A percentile compares a stretch with the other conserved stretches of the same genome.
phyloP scores from a whole-genome alignment of 495 filamentous ascomycete genomes.

The Lasiosphaeria ovina region DNA sequence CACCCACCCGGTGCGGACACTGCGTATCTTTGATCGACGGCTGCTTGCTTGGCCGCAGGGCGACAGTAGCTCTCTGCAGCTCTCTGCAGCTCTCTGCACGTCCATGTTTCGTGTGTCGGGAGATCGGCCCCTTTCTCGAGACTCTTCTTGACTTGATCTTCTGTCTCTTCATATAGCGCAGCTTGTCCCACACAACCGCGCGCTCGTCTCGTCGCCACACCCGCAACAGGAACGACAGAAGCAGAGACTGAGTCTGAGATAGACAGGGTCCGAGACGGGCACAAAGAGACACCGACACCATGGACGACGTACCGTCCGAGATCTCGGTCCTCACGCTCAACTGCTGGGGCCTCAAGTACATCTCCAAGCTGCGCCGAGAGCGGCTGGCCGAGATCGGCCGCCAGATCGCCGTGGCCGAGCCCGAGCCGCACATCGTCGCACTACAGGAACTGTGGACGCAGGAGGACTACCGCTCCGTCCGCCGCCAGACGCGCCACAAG shows the following conservation, averaged over 20 bases:
- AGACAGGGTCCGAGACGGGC: too few species aligned
- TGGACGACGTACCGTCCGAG: conserved; percentile 43
- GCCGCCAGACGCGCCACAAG: conserved; percentile 66
- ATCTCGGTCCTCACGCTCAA: conserved; percentile 85
- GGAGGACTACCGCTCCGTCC: conserved; percentile 82
- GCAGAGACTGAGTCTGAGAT: neutral
- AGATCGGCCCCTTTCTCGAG: too few species aligned
- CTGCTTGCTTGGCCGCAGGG: too few species aligned
- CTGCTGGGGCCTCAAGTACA: conserved; percentile 92
- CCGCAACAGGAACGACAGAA: neutral
- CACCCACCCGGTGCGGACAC: too few species aligned
- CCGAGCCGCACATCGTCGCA: conserved; percentile 80
- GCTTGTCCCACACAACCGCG: too few species aligned
- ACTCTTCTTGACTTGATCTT: too few species aligned
- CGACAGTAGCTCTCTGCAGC: too few species aligned
- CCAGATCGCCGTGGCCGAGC: conserved; percentile 62
- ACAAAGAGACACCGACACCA: conserved; percentile 13
- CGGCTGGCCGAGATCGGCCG: conserved; percentile 82
- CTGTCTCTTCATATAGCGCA: too few species aligned
- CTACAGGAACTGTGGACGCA: conserved; percentile 96
- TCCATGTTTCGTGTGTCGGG: too few species aligned
- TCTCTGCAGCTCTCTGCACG: too few species aligned
- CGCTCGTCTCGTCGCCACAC: too few species aligned
- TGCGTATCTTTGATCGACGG: too few species aligned
- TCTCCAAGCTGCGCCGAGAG: conserved; percentile 74